Evolutionary conservation across 1,139 yeast species (phyloP), one percentile per base, ranked within the genome.

Genomic region (Yamadazyma siamensis): DNA sequence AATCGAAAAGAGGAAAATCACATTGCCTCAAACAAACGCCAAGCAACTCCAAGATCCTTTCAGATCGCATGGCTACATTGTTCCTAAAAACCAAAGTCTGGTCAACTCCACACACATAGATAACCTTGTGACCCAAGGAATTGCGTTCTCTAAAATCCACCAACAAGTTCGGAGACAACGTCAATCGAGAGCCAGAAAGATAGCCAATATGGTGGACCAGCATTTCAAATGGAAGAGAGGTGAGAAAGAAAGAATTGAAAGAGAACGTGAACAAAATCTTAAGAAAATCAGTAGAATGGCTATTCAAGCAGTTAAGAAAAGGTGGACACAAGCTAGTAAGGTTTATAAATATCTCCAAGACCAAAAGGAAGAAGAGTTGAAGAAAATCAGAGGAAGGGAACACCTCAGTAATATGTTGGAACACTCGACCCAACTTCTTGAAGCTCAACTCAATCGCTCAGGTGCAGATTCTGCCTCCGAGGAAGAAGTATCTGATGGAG

Each of bases 281-380:
- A 67, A 71, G 35, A 77, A 73, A 35, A 59, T 89, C 21, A 95
- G 96, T 18, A 76, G 88, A 44, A 70, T 79, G 34, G 86, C 94
- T 0, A 80, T 85, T 1, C 81, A 78, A 43, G 89, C 91, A 21
- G 95, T 91, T 7, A 81, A 82, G 59, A 87, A 81, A 52, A 80
- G 94, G 51, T 94, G 99, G 99, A 64, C 70, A 16, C 71, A 89
- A 34, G 98, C 97, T 3, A 85, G 81, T 40, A 88, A 86, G 50
- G 96, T 94, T 0, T 80, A 76, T 48, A 67, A 67, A 30, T 69
- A 61, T 25, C 64, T 72, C 30, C 74, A 68, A 37, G 59, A 56
- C 22, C 68, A 67, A 39, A 82, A 80, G 41, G 78, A 71, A 37
- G 91, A 82, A 40, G 82, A 77, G 56, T 62, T 85, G 56, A 75